Conservation (phyloP, 139 green algal species). For the Marvania coccoides region DNA sequence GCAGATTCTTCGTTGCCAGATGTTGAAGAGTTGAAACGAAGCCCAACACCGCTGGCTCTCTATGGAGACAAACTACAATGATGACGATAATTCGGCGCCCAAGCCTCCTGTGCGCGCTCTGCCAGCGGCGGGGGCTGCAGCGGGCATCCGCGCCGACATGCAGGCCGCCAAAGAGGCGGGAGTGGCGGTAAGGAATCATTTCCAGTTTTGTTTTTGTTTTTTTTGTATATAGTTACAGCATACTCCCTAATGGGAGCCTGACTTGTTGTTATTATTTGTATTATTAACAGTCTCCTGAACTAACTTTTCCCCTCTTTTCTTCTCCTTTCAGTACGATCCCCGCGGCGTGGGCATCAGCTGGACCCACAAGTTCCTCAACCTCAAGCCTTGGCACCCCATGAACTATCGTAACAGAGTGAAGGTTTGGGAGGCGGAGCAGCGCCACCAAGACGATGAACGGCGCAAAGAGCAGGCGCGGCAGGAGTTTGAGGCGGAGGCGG, state of each 20-base stretch:
- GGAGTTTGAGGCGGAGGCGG: constrained; percentile 73
- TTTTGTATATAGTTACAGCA: no score
- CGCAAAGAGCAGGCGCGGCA: constrained; percentile 31
- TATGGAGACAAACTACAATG: no score
- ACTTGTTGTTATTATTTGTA: no score
- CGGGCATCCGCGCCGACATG: constrained; percentile 35
- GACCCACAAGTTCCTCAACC: constrained; percentile 71
- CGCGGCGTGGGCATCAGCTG: constrained; percentile 39
- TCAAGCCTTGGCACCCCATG: constrained; percentile 79
- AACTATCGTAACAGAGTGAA: constrained; percentile 70
- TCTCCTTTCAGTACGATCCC: constrained; percentile 40
- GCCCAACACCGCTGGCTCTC: no score
- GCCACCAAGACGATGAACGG: constrained; percentile 38
- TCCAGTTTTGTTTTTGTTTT: no score
- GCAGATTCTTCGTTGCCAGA: no score
- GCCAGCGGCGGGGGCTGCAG: not conserved
- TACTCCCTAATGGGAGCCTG: no score
- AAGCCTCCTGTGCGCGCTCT: not conserved
- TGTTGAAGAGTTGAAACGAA: no score
- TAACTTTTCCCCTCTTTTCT: no score
- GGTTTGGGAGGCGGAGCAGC: constrained; percentile 69
- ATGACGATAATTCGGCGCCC: not conserved
- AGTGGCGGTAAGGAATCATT: no score
- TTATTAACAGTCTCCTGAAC: no score
- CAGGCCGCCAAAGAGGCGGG: constrained; percentile 32